Evolutionary conservation across 441 rosid genomes (phyloP).

Genomic region (Populus hybrid): DNA sequence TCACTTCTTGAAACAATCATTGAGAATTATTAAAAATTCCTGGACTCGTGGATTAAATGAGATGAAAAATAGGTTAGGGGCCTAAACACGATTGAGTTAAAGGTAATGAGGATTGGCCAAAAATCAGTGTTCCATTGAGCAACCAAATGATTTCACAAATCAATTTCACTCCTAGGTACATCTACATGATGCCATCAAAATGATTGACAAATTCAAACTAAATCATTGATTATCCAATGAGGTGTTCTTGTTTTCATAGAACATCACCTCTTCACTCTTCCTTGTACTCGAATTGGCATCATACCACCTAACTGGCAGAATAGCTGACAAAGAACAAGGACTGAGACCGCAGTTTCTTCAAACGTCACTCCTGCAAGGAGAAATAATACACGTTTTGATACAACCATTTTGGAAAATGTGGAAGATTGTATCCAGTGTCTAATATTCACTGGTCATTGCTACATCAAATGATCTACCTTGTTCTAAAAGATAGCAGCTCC

Average conservation of each 20-base stretch:
- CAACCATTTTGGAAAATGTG: constrained; percentile 28
- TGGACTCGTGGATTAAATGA: background rate
- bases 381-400: constrained; percentile 21
- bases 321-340: background rate
- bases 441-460: constrained; percentile 26
- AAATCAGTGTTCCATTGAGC: background rate
- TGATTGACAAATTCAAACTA: background rate
- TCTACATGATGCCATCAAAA: background rate
- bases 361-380: background rate
- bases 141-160: background rate
- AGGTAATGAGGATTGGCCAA: background rate
- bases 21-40: background rate
- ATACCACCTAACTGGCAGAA: background rate
- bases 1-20: background rate
- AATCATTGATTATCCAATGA: background rate
- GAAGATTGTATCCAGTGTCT: constrained; percentile 16
- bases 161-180: background rate
- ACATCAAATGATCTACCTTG: constrained; percentile 33
- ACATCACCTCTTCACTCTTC: background rate
- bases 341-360: background rate
- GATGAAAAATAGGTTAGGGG: background rate
- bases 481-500: constrained; percentile 1
- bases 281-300: background rate
- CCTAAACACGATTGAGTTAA: background rate
- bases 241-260: background rate